These are phyloP conservation scores for Picochlorum costavermella DNA, from an alignment of 139 green algal genomes.

Conservation along the genomic window DNA sequence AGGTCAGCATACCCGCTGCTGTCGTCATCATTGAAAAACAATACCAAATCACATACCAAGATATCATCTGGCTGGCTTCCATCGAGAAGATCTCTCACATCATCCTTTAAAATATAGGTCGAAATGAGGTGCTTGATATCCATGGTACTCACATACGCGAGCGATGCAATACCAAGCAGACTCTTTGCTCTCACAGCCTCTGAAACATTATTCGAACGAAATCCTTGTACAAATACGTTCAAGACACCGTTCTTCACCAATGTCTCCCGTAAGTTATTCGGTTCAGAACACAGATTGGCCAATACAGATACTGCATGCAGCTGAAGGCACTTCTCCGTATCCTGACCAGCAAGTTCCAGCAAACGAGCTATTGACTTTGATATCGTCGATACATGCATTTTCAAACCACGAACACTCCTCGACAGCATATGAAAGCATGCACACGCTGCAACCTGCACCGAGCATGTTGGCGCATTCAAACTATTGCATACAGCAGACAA, in stretches of 20 bases:
- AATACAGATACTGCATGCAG: not conserved
- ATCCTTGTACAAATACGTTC: not conserved
- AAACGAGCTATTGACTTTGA: not conserved
- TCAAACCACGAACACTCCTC: not conserved
- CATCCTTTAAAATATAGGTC: no score
- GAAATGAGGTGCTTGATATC: no score
- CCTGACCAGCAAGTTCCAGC: not conserved
- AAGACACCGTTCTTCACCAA: not conserved
- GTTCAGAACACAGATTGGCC: constrained; percentile 1
- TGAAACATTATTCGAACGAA: no score
- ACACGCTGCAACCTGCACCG: not conserved
- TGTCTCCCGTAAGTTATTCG: not conserved
- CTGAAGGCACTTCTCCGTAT: not conserved
- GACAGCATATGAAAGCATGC: not conserved
- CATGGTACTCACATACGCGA: no score
- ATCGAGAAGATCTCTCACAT: no score
- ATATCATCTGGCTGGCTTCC: no score
- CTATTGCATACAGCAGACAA: not conserved
- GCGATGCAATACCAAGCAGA: no score
- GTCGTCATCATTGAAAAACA: no score
- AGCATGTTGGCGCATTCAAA: not conserved
- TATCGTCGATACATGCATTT: not conserved
- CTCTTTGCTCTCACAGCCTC: no score
- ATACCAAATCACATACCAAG: no score
- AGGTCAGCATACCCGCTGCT: no score